Evolutionary conservation across 1,284 basidiomycete genomes (phyloP), one percentile per base, ranked within the genome.

Genomic region (Fomes fomentarius): DNA sequence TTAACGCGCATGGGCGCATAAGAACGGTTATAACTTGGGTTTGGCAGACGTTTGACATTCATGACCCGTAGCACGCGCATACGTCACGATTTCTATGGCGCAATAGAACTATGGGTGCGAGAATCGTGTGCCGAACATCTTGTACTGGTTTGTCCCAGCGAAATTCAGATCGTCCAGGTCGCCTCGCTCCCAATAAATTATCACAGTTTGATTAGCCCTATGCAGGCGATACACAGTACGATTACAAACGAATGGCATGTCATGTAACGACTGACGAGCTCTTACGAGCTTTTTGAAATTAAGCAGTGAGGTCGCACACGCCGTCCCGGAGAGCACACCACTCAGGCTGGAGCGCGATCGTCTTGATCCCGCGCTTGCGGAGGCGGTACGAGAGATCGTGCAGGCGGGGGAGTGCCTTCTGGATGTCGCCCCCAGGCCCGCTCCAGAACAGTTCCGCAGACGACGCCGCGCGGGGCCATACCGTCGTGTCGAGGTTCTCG

Each of bases 401-500:
- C 61, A 96, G 76, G 38, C 93, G 81, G 19, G 85, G 82, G 21
- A 94, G 71, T 1, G 93, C 93, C 26, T 82, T 73, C 1, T 69
- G 73, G 24, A 82, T 74, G 63, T 84, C 78, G 5, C 82, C 75
- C 0, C 70, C 74, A 0, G 79, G 75, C 0, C 93, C 89, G 2
- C 82, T 85, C 92, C 92, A 94, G 73, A 89, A 94, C 15, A 94
- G 67, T 74, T 95, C 93, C 0, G 91, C 91, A 5, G 84, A 83
- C 0, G 86, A 79, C 0, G 90, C 89, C 8, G 90, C 87, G 48
- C 92, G 80, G 2, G 93, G 93, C 91, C 92, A 94, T 9, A 84
- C 75, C 52, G 85, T 82, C 1, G 78, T 65, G 63, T 94, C 91
- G 47, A 94, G 70, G 67, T 91, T 93, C 49, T 78, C 74, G 12